Evolutionary conservation across 257 asterid genomes (phyloP).

Genomic region (Ocimum tenuiflorum): DNA sequence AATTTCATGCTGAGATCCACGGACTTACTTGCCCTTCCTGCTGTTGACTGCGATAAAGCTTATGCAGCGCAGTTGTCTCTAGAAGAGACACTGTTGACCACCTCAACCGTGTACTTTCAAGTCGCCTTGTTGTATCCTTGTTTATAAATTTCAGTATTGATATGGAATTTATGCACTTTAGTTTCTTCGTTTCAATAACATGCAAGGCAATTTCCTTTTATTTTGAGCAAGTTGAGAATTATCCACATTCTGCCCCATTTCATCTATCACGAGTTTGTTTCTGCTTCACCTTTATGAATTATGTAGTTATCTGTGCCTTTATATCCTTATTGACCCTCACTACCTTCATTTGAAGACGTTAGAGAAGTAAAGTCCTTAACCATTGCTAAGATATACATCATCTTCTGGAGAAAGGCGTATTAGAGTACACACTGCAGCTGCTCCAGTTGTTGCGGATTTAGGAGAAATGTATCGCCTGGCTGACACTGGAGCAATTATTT

Average conservation of each 20-base stretch:
- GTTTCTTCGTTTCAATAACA: constrained; percentile 9
- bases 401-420: constrained; percentile 98
- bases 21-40: constrained; percentile 94
- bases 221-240: neutral
- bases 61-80: constrained; percentile 88
- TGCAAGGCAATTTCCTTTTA: constrained; percentile 2
- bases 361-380: constrained; percentile 35
- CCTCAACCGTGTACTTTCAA: constrained; percentile 84
- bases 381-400: constrained; percentile 71
- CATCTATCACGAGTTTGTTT: neutral
- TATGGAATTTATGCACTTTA: constrained; percentile 9
- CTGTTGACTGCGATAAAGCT: constrained; percentile 97
- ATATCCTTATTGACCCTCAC: neutral
- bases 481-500: constrained; percentile 79
- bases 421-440: constrained; percentile 95
- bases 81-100: constrained; percentile 83
- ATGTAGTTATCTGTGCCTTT: neutral
- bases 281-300: constrained; percentile 6
- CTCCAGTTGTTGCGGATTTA: constrained; percentile 89
- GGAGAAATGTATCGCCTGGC: constrained; percentile 96
- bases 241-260: neutral
- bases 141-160: constrained; percentile 3
- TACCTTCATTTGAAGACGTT: constrained; percentile 9
- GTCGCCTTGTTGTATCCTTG: constrained; percentile 96
- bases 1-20: constrained; percentile 96